Evolutionary conservation across 345 rosid species (phyloP).

Genomic region (Melastoma malabathricum): DNA sequence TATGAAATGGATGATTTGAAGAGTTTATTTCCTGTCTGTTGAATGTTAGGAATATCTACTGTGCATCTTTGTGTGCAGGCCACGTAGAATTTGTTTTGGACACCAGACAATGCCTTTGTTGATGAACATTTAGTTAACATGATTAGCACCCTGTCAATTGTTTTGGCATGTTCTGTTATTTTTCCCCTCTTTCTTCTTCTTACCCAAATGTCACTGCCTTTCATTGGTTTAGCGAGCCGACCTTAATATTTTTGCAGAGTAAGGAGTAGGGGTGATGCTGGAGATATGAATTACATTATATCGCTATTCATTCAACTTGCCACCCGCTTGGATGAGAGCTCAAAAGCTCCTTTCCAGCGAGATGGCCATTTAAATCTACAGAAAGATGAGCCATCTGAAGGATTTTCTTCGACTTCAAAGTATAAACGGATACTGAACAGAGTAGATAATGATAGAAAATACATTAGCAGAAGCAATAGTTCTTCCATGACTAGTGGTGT

Average conservation of each 20-base stretch:
- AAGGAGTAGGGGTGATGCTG: constrained; percentile 58
- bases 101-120: no score
- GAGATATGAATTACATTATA: constrained; percentile 64
- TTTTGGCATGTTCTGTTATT: no score
- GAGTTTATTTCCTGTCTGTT: no score
- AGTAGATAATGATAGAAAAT: constrained; percentile 48
- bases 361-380: constrained; percentile 70
- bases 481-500: constrained; percentile 32
- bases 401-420: constrained; percentile 39
- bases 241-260: constrained; percentile 32
- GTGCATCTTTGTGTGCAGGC: no score
- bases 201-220: no score
- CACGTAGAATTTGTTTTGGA: no score
- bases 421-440: constrained; percentile 49
- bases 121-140: no score
- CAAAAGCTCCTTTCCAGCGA: constrained; percentile 63
- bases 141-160: no score
- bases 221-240: background rate
- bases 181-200: no score
- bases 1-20: no score
- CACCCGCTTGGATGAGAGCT: constrained; percentile 72
- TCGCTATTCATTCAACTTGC: constrained; percentile 78
- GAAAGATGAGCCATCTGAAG: constrained; percentile 58
- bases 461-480: constrained; percentile 51
- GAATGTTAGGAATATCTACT: no score